phyloP scores from a whole-genome alignment of 345 rosid genomes.

The Isatis tinctoria region DNA sequence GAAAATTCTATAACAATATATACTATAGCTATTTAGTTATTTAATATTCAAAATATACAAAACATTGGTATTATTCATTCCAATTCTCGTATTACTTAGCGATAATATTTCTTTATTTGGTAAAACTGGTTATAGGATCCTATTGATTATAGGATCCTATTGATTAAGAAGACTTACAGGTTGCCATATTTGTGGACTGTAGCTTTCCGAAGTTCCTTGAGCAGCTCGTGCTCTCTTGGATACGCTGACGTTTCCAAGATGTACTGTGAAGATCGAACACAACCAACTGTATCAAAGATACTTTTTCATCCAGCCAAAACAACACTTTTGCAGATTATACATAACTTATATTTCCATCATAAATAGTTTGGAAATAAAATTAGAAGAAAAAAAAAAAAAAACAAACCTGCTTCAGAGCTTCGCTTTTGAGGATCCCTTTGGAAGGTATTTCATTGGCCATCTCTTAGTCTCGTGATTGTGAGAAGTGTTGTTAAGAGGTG shows the following conservation, averaged over 20 bases:
- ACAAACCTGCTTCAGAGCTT: slow-evolving; percentile 14
- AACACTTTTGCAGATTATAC: neutral
- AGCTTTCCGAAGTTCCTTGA: slow-evolving; percentile 43
- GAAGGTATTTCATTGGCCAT: slow-evolving; percentile 23
- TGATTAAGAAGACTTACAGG: slow-evolving; percentile 9
- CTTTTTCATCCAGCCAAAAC: neutral
- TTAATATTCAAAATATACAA: too few relatives aligned
- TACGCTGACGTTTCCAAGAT: slow-evolving; percentile 37
- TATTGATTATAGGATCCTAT: neutral
- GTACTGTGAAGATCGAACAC: slow-evolving; percentile 5
- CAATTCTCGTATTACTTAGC: neutral
- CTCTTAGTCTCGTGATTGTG: neutral
- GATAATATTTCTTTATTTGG: neutral
- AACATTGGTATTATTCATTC: too few relatives aligned
- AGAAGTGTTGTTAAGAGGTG: neutral
- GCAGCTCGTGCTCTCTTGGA: slow-evolving; percentile 54
- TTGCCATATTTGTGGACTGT: slow-evolving; percentile 34
- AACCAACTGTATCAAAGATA: neutral
- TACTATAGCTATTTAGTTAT: too few relatives aligned
- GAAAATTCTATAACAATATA: too few relatives aligned
- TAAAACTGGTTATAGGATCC: too few relatives aligned
- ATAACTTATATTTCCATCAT: neutral
- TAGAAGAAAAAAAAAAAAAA: neutral
- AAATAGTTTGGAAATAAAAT: neutral
- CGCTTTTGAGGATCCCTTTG: slow-evolving; percentile 27